These are phyloP conservation scores for Chrysanthemum makinoi DNA, from an alignment of 129 eudicot genomes.

Conservation along the genomic window DNA sequence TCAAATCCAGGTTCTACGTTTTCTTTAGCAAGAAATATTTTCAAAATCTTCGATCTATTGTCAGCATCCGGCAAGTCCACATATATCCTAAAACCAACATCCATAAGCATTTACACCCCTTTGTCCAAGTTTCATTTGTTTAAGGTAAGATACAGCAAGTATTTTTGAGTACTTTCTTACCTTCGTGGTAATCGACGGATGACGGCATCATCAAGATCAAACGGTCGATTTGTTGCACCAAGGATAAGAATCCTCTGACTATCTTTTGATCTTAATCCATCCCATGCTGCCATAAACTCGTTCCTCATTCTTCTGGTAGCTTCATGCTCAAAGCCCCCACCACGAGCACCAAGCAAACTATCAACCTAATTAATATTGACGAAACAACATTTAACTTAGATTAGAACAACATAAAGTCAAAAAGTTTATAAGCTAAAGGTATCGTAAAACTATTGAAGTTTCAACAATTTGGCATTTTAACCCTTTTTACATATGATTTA, in stretches of 20 bases:
- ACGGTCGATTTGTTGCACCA: constrained; percentile 97
- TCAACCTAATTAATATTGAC: constrained; percentile 60
- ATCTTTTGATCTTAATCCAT: constrained; percentile 95
- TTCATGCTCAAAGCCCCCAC: constrained; percentile 95
- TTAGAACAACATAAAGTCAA: constrained; percentile 2
- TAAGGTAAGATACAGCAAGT: not conserved
- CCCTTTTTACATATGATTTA: too few species aligned
- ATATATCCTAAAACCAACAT: constrained; percentile 58
- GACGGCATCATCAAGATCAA: constrained; percentile 99
- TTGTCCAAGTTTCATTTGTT: constrained; percentile 3
- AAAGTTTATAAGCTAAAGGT: constrained; percentile 1
- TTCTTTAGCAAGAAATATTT: constrained; percentile 87
- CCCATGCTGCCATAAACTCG: constrained; percentile 99
- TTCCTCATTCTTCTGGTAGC: constrained; percentile 98
- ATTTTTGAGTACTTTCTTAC: constrained; percentile 32
- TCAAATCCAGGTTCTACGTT: constrained; percentile 60
- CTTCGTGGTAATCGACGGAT: constrained; percentile 95
- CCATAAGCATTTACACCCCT: not conserved
- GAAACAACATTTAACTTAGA: not conserved
- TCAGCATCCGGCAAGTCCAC: constrained; percentile 96
- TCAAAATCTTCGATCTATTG: constrained; percentile 78
- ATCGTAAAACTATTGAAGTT: too few species aligned
- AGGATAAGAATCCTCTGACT: constrained; percentile 93
- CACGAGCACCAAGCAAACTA: constrained; percentile 99
- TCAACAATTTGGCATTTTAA: too few species aligned